Evolutionary conservation across 1,284 basidiomycete genomes (phyloP).

Genomic region (Veloboletus limbatus): DNA sequence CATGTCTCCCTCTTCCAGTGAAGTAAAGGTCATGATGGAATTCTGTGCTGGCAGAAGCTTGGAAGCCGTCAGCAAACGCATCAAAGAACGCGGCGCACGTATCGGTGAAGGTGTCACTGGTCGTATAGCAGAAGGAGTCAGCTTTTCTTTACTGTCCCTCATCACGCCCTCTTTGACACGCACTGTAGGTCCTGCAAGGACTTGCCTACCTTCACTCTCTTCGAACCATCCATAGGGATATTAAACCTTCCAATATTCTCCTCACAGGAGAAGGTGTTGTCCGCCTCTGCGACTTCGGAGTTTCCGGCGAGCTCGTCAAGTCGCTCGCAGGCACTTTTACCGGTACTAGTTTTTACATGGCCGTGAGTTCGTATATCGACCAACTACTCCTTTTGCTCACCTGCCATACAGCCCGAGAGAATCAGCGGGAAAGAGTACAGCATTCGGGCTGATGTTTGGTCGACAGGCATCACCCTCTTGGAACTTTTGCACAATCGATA

Average conservation of each 20-base stretch:
- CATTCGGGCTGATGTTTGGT: slow-evolving; percentile 98
- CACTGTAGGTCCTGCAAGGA: slow-evolving; percentile 76
- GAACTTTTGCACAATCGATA: slow-evolving; percentile 94
- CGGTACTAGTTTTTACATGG: slow-evolving; percentile 97
- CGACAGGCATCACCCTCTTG: slow-evolving; percentile 88
- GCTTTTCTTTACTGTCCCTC: slow-evolving; percentile 27
- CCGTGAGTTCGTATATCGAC: slow-evolving; percentile 57
- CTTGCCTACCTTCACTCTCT: slow-evolving; percentile 89
- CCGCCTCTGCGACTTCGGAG: slow-evolving; percentile 95
- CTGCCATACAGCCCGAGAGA: slow-evolving; percentile 73
- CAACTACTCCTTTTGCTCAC: slow-evolving; percentile 8
- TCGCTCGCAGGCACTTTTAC: slow-evolving; percentile 94
- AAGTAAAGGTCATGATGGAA: slow-evolving; percentile 97
- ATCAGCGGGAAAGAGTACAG: slow-evolving; percentile 88
- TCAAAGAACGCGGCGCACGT: slow-evolving; percentile 77
- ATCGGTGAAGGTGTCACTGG: slow-evolving; percentile 93
- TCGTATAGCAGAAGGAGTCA: slow-evolving; percentile 86
- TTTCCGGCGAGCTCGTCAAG: slow-evolving; percentile 91
- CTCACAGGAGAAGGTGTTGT: slow-evolving; percentile 84
- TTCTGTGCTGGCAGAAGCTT: slow-evolving; percentile 86
- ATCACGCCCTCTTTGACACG: slow-evolving; percentile 16
- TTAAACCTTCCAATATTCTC: slow-evolving; percentile 96
- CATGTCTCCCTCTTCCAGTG: slow-evolving; percentile 87
- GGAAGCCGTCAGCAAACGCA: slow-evolving; percentile 83
- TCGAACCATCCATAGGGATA: slow-evolving; percentile 95